Evolutionary conservation across 2,329 filamentous ascomycete species (phyloP).

Genomic region (Chrysosporium keratinophilum): DNA sequence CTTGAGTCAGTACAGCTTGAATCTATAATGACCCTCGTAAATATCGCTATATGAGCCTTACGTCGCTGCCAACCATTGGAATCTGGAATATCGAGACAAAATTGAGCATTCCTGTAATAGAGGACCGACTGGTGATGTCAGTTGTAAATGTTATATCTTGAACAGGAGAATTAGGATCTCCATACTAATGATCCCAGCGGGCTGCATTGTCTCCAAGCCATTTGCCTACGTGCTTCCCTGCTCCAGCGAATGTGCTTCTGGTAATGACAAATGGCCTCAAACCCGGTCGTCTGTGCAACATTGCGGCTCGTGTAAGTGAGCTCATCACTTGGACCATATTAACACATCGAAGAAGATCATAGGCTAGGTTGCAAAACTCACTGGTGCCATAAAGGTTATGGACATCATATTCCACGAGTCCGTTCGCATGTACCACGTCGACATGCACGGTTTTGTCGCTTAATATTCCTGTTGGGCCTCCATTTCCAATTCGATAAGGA

Average conservation of each 20-base stretch:
- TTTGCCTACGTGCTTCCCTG: conserved; percentile 65
- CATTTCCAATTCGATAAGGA: conserved; percentile 56
- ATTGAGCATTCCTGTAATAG: conserved; percentile 39
- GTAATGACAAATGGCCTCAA: conserved; percentile 69
- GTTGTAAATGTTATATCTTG: not conserved
- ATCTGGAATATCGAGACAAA: conserved; percentile 54
- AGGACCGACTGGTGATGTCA: conserved; percentile 36
- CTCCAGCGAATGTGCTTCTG: conserved; percentile 68
- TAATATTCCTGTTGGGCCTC: not conserved
- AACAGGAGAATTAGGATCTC: not conserved
- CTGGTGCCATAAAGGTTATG: conserved; percentile 65
- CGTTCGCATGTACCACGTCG: conserved; percentile 63
- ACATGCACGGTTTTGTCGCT: conserved; percentile 1
- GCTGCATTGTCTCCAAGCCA: conserved; percentile 72
- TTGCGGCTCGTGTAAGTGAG: not conserved
- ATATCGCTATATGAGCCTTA: conserved; percentile 19
- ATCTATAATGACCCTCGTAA: not conserved
- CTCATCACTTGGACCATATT: not conserved
- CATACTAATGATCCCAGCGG: conserved; percentile 60
- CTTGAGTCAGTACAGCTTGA: not conserved
- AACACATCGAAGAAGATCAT: conserved; percentile 43
- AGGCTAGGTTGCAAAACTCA: conserved; percentile 66
- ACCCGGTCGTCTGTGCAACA: not conserved
- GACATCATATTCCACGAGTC: conserved; percentile 65
- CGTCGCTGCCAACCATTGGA: conserved; percentile 65